Base-by-base conservation (phyloP, 768 basidiomycete genomes). In the Austroboletus festivus region DNA sequence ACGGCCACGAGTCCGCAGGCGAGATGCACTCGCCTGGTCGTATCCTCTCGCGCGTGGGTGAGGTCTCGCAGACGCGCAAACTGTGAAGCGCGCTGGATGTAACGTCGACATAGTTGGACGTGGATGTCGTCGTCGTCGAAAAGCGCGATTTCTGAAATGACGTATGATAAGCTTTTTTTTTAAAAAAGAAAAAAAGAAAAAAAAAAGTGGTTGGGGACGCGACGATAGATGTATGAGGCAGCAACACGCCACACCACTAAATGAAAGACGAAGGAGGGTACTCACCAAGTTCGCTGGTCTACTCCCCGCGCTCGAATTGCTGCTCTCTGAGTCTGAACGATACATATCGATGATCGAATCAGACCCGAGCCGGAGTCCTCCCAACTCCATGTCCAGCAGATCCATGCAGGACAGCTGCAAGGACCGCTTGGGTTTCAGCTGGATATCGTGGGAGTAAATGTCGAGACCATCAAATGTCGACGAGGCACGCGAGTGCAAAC, bases 121-220 rank as follows among this genome's bases (percentile, higher is more conserved):
- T 69, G 5, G 70, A 63, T 0, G 60, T 63, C 5, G 69, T 70
- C 26, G 69, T 67, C 21, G 56, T 55, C 24, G 69, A 70, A 46
- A 71, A 71, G 16, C 65, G 69, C 9, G 69, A 70, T 37, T 38
- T 54, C 70, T 69, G n/a, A n/a, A n/a, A n/a, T n/a, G n/a, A n/a
- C n/a, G n/a, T n/a, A n/a, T n/a, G n/a, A n/a, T n/a, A n/a, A n/a
- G n/a, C n/a, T n/a, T n/a, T n/a, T n/a, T n/a, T n/a, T n/a, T 20
- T 4, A 20, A 5, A 42, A 12, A 33, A 15, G 11, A 20, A 24
- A 31, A 38, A 42, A 18, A 31, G 34, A 23, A 46, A 42, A n/a
- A n/a, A n/a, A n/a, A n/a, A n/a, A n/a, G n/a, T n/a, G n/a, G n/a
- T n/a, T n/a, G n/a, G n/a, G n/a, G 12, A 28, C 28, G 28, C 28